phyloP scores from a whole-genome alignment of 2,329 filamentous ascomycete species.

The Dactylonectria estremocensis region DNA sequence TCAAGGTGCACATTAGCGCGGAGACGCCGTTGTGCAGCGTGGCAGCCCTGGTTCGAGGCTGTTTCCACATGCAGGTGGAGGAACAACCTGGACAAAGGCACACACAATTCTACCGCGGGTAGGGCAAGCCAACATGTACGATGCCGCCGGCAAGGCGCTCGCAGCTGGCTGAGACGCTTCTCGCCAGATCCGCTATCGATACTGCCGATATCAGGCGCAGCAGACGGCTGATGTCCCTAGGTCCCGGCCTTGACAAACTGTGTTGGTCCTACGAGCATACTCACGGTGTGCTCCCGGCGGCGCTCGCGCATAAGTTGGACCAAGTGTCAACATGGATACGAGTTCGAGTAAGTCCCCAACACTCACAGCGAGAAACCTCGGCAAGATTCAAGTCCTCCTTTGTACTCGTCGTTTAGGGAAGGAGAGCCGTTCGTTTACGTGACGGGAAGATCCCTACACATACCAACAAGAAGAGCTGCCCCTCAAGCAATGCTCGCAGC shows the following conservation, averaged over 20 bases:
- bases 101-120: constrained; percentile 19
- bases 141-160: constrained; percentile 35
- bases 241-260: constrained; percentile 15
- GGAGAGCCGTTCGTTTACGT: constrained; percentile 17
- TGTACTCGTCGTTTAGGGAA: constrained; percentile 34
- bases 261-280: constrained; percentile 41
- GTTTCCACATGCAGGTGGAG: constrained; percentile 29
- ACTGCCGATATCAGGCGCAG: constrained; percentile 42
- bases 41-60: constrained; percentile 34
- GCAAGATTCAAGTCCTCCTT: constrained; percentile 27
- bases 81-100: constrained; percentile 6
- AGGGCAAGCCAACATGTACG: constrained; percentile 32
- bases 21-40: constrained; percentile 40
- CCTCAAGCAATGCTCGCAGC: constrained; percentile 9
- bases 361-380: constrained; percentile 21
- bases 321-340: constrained; percentile 38
- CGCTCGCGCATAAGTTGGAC: constrained; percentile 43
- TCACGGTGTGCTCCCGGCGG: constrained; percentile 39
- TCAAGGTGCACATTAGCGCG: constrained; percentile 40
- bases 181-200: constrained; percentile 26
- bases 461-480: background rate
- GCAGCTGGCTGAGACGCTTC: constrained; percentile 34
- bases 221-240: constrained; percentile 25
- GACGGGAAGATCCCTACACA: constrained; percentile 13
- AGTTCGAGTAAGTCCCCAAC: constrained; percentile 26